A percentile compares a stretch with the other conserved stretches of the same genome.
Evolutionary conservation across 208 protist species (phyloP).

Genomic region (Trypanosoma theileri): DNA sequence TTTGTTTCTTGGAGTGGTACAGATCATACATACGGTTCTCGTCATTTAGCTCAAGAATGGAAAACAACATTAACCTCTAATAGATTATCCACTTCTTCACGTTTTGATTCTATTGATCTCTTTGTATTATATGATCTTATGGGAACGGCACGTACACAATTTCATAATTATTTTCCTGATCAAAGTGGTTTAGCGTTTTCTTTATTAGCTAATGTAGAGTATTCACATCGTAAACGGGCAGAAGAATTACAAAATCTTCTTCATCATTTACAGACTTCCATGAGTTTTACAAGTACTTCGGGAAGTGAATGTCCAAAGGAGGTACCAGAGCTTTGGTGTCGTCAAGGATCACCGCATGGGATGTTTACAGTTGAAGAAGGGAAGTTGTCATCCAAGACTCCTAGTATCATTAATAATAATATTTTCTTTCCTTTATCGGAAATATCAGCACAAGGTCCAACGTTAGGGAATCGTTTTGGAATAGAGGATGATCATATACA

Average conservation of each 20-base stretch:
- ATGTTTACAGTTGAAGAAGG: conserved; percentile 49
- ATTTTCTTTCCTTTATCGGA: conserved; percentile 24
- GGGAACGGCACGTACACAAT: conserved; percentile 47
- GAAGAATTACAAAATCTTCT: background rate
- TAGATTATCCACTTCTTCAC: conserved; percentile 18
- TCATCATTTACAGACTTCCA: no score
- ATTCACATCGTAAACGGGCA: conserved; percentile 26
- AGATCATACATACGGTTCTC: conserved; percentile 92
- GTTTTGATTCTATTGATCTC: conserved; percentile 56
- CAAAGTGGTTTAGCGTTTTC: conserved; percentile 53
- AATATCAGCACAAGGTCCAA: background rate
- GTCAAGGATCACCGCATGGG: conserved; percentile 43
- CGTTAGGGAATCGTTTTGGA: background rate
- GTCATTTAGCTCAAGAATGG: conserved; percentile 78
- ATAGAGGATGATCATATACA: conserved; percentile 81
- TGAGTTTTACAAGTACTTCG: no score
- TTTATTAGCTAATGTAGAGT: conserved; percentile 40
- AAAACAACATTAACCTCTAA: no score
- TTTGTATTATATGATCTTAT: conserved; percentile 90
- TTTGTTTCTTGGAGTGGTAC: conserved; percentile 75
- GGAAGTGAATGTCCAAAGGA: background rate
- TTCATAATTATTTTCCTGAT: conserved; percentile 65
- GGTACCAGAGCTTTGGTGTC: conserved; percentile 44
- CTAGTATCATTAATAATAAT: conserved; percentile 1
- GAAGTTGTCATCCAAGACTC: no score